Base-by-base conservation (phyloP, 1,284 basidiomycete species). In the Rhodotorula mucilaginosa region DNA sequence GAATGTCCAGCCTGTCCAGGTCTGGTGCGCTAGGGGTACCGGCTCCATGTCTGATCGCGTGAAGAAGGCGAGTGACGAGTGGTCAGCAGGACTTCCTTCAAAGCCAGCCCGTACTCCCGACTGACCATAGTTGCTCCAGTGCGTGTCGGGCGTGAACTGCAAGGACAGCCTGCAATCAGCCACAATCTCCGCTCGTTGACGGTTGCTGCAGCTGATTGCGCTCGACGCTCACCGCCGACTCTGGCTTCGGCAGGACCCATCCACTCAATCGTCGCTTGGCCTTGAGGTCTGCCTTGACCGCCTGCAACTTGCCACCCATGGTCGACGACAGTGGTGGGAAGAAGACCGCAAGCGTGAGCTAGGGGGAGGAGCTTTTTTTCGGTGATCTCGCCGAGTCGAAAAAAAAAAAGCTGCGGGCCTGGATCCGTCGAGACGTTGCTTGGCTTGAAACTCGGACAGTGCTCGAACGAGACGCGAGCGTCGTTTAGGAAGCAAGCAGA, bases 1-100 rank as follows among this genome's bases (percentile, higher is more conserved):
- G 73, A 85, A 89, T 78, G 87, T 87, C 81, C 83, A 83, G 15
- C 85, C 85, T 34, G 84, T 83, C 89, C 61, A 67, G 6, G 65
- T 61, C 8, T 52, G 59, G 29, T 67, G 44, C 65, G 61, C 65
- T 0, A 18, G 23, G 2, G 66, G 66, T 1, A 67, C 66, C 18
- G 66, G 66, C 54, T 67, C 66, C 54, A 63, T 63, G 61, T 63
- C 61, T 58, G 64, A 39, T 3, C 13, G 26, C n/a, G n/a, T 13
- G 26, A 58, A 8, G 56, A 34, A 29, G 18, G 39, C 18, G 8
- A 29, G n/a, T 21, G 13, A 49, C 39, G 13, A 26, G 31, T 23
- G 39, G 44, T 19, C 31, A 26, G 23, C 44, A 44, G n/a, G 59
- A 8, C 7, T n/a, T 18, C 21, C 6, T 8, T 23, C 26, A 7